Base-by-base conservation (phyloP, 352 stramenopile species). In the Pythium myriotylum region DNA sequence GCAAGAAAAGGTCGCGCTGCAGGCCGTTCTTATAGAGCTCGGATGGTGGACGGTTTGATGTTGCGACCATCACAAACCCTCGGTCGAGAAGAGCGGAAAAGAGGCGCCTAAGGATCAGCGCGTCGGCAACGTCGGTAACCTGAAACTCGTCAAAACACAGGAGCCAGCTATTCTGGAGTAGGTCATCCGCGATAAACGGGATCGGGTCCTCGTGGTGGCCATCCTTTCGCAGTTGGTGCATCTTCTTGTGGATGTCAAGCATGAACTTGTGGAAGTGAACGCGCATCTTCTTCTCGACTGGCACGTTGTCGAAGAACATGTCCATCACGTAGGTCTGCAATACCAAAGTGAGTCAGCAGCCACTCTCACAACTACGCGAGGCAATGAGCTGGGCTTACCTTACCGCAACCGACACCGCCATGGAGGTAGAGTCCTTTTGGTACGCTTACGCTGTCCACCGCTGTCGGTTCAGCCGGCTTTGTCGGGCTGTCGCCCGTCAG, bases 251-350 rank as follows among this genome's bases (percentile, higher is more conserved):
- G 29, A 99, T 90, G 42, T 98, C 88, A 27, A 98, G 81, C 86
- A 99, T 98, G 68, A 99, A 99, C 54, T 95, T 88, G 80, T 99
- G 96, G 77, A 99, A 99, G 65, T 99, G 97, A 45, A 98, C 89
- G 24, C 96, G 84, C 58, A 85, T 75, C 62, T 98, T 98, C 26
- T 69, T 63, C 45, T 85, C 43, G 1, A 92, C 68, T 0, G 84
- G 84, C n/a, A 92, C 73, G 17, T 79, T 62, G 54, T 96, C 72
- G 65, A 92, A 98, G 64, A 99, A 98, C 66, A 97, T 84, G 77
- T 99, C 95, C 95, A 99, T 99, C 6, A 99, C 77, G 65, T 98
- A 97, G 14, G 92, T 98, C 77, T 99, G 63, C 13, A 43, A 16
- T 7, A 39, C 14, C 24, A 40, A 22, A 40, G n/a, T n/a, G n/a